phyloP scores from a whole-genome alignment of 2,329 filamentous ascomycete species.

The Coniella vitis region DNA sequence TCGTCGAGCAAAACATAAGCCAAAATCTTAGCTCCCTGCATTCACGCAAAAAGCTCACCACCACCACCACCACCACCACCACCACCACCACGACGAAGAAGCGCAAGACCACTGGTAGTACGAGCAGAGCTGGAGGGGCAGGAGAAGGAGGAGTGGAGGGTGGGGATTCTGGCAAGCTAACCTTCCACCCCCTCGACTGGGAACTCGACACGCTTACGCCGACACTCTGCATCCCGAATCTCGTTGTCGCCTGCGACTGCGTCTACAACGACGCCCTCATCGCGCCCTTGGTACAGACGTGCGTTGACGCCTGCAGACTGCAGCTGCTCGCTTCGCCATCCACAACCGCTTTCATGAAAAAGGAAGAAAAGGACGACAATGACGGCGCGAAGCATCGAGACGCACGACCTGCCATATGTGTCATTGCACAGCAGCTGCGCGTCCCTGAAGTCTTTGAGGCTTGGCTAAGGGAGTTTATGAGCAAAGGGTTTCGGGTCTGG shows the following conservation, averaged over 20 bases:
- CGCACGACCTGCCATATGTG: conserved; percentile 54
- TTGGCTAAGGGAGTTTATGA: conserved; percentile 64
- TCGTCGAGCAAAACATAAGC: conserved; percentile 69
- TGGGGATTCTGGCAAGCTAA: too few relatives aligned
- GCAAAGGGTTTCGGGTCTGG: conserved; percentile 65
- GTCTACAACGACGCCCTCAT: conserved; percentile 91
- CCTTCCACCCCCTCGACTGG: conserved; percentile 71
- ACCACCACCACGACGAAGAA: not conserved
- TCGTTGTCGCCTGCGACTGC: conserved; percentile 82
- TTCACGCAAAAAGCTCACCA: not conserved
- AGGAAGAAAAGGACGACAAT: conserved; percentile 13
- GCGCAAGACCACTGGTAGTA: not conserved
- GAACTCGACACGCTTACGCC: conserved; percentile 55
- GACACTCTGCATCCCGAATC: conserved; percentile 43
- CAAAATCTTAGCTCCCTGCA: conserved; percentile 41
- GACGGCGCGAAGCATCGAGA: conserved; percentile 7
- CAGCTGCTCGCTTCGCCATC: conserved; percentile 24
- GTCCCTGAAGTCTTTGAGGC: conserved; percentile 76
- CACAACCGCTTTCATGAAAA: too few relatives aligned
- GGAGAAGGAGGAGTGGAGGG: too few relatives aligned
- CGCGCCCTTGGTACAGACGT: conserved; percentile 73
- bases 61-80: not conserved
- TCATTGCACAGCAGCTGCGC: conserved; percentile 85
- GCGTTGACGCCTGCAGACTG: conserved; percentile 64
- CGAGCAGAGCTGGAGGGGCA: too few relatives aligned